Evolutionary conservation across 2,329 filamentous ascomycete genomes (phyloP).

Genomic region (Trichophyton simii): DNA sequence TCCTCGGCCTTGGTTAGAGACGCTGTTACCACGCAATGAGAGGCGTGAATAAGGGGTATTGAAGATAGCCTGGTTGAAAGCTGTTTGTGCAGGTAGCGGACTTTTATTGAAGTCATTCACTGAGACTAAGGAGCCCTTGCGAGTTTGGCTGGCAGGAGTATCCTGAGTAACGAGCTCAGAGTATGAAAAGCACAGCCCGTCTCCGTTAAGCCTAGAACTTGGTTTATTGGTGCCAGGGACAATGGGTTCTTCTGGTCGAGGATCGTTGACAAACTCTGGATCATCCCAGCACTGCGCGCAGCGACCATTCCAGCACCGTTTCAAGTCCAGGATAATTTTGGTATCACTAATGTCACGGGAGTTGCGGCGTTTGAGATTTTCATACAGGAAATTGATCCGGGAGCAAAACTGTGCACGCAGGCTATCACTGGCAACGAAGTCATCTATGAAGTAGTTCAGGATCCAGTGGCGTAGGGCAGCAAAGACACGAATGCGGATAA

Average conservation of each 20-base stretch:
- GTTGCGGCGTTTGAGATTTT: conserved; percentile 39
- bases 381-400: conserved; percentile 55
- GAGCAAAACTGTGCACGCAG: conserved; percentile 69
- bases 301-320: conserved; percentile 91
- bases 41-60: conserved; percentile 18
- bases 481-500: conserved; percentile 91
- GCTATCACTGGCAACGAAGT: conserved; percentile 67
- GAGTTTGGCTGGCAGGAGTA: background rate
- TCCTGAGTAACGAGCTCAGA: background rate
- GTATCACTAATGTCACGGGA: conserved; percentile 50
- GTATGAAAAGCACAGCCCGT: background rate
- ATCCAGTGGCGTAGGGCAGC: conserved; percentile 96
- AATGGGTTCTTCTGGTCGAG: conserved; percentile 54
- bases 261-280: conserved; percentile 49
- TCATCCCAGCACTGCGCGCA: conserved; percentile 84
- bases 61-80: background rate
- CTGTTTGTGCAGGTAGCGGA: background rate
- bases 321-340: conserved; percentile 85
- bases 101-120: conserved; percentile 22
- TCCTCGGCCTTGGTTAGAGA: conserved; percentile 21
- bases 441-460: conserved; percentile 91
- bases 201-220: conserved; percentile 35
- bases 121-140: background rate
- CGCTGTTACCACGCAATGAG: background rate
- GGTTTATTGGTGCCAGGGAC: conserved; percentile 57